Conservation (phyloP, 768 basidiomycete genomes). For the Boletus subparvulus region DNA sequence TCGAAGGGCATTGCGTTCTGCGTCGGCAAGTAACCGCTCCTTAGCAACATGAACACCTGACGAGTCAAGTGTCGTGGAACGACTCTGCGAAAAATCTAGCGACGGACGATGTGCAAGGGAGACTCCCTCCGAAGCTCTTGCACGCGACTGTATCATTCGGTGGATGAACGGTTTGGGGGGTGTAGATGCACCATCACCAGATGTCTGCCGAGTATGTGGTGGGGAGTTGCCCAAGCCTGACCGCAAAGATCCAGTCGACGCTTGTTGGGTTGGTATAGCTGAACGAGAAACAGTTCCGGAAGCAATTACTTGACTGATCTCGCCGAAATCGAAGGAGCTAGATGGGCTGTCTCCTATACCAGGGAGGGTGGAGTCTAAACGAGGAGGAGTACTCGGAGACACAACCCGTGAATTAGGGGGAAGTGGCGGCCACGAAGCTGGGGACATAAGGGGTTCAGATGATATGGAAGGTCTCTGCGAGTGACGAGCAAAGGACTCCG, state of each 20-base stretch:
- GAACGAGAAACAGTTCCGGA: neutral
- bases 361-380: slow-evolving; percentile 2
- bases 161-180: slow-evolving; percentile 15
- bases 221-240: neutral
- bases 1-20: slow-evolving; percentile 13
- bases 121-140: slow-evolving; percentile 12
- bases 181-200: neutral
- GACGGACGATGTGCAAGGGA: slow-evolving; percentile 3
- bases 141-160: slow-evolving; percentile 23
- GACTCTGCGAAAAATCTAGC: neutral
- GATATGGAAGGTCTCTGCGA: slow-evolving; percentile 18
- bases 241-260: neutral
- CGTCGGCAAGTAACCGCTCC: slow-evolving; percentile 17
- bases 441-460: slow-evolving; percentile 24
- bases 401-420: slow-evolving; percentile 1
- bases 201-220: neutral
- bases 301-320: neutral
- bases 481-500: slow-evolving; percentile 1
- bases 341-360: neutral
- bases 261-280: neutral
- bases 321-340: neutral
- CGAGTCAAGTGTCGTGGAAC: slow-evolving; percentile 10
- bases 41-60: neutral
- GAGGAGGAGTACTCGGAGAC: neutral
- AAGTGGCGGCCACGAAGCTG: slow-evolving; percentile 7